Percentiles rank a stretch among this genome's conserved stretches.
Evolutionary conservation across 1,139 yeast genomes (phyloP).

Genomic region (Starmera stellimalicola): DNA sequence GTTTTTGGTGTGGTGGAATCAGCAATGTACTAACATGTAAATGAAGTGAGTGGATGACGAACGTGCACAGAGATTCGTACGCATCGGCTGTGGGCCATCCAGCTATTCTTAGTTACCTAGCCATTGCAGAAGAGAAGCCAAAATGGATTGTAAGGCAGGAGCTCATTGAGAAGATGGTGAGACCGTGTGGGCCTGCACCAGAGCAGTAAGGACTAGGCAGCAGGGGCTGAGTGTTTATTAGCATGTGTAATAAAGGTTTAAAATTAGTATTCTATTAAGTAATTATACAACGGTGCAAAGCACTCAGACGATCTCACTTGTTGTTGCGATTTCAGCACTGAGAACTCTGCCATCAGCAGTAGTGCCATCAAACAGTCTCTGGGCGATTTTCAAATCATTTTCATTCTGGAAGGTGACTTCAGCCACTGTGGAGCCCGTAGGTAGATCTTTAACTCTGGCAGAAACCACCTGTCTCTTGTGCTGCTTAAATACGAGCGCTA

Average conservation of each 20-base stretch:
- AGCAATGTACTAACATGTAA: constrained; percentile 2
- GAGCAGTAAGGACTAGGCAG: too few relatives aligned
- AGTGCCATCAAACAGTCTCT: constrained; percentile 11
- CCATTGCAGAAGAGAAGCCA: constrained; percentile 54
- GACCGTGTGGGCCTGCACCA: constrained; percentile 29
- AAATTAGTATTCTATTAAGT: neutral
- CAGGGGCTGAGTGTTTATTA: too few relatives aligned
- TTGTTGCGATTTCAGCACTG: constrained; percentile 9
- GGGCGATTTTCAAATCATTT: constrained; percentile 5
- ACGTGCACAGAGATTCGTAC: constrained; percentile 67
- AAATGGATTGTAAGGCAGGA: constrained; percentile 36
- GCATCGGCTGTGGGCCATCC: constrained; percentile 66
- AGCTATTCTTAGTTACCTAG: constrained; percentile 50
- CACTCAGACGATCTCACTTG: constrained; percentile 1
- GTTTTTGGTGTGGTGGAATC: neutral
- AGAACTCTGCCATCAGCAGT: constrained; percentile 18
- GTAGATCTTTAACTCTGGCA: constrained; percentile 12
- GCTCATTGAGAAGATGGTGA: constrained; percentile 54
- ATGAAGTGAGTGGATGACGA: constrained; percentile 44
- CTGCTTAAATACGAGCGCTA: constrained; percentile 7
- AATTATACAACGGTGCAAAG: too few relatives aligned
- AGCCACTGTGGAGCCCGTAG: constrained; percentile 17
- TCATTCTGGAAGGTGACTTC: constrained; percentile 11
- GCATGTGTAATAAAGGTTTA: neutral
- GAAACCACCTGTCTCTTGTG: constrained; percentile 6